Evolutionary conservation across 2,329 filamentous ascomycete species (phyloP), one percentile per base, ranked within the genome.

Genomic region (Neurospora sp.): DNA sequence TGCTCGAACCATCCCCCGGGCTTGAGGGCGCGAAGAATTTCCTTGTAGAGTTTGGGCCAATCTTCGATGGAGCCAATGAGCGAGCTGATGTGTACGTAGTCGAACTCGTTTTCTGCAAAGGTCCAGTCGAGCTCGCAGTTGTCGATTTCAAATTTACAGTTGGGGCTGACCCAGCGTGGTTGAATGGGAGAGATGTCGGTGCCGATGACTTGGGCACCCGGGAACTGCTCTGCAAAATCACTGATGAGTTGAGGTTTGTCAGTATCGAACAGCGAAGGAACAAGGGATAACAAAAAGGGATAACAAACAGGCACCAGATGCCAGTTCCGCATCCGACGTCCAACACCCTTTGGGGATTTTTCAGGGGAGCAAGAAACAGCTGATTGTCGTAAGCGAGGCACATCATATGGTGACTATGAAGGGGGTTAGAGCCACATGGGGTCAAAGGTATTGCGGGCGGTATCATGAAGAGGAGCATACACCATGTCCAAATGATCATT

Each of bases 101-200:
- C 68, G 19, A 68, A 40, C 15, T 46, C 58, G 19, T 36, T 38
- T 23, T 15, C 42, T 19, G 28, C 43, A 36, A 40, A 68, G 43
- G 68, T 66, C 68, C 68, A 68, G 4, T 40, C 38, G 28, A 39
- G 43, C n/a, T 46, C 62, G n/a, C 43, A 38, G 68, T 69, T 66
- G 23, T 69, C 68, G 28, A 69, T 69, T 52, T 67, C 67, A 15
- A 87, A 87, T 23, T 80, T 80, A 36, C 76, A 58, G 38, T 90
- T 90, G 43, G 82, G 81, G 3, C 87, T 86, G 1, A 89, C 82
- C 79, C 84, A 85, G 38, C 77, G 79, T 0, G 86, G 85, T 72
- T 88, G 86, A 10, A 87, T 86, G 0, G 86, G 85, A 5, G 85
- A 87, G 23, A 88, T 79, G 74, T 88, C 86, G 10, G 84, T 86